These are phyloP conservation scores for Geotrichum fermentans DNA, from an alignment of 1,139 yeast genomes.

Conservation along the genomic window DNA sequence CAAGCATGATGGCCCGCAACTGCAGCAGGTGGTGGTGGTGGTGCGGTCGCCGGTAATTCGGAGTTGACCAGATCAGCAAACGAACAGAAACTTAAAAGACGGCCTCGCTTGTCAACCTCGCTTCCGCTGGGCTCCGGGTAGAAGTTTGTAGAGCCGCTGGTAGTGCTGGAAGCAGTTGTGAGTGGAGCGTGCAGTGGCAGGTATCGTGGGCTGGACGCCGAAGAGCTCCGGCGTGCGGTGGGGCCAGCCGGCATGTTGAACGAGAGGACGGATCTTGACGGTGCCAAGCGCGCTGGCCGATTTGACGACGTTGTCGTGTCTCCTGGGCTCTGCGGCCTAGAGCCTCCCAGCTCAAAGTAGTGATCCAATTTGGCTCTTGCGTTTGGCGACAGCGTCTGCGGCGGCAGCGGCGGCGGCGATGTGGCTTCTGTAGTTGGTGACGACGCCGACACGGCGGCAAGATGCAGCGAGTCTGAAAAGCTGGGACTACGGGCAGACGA, in stretches of 20 bases:
- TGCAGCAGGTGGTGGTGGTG: neutral
- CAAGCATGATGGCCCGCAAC: no score
- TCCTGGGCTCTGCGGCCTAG: neutral
- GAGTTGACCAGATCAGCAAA: conserved; percentile 12
- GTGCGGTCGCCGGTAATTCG: neutral
- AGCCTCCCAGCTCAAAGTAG: neutral
- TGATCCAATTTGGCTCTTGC: neutral
- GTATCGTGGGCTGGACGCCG: neutral
- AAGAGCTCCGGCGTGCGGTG: neutral
- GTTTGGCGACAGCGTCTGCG: neutral
- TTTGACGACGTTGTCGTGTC: neutral
- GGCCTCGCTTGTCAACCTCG: no score
- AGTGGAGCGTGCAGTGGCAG: neutral
- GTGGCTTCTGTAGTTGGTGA: neutral
- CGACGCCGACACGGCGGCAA: neutral
- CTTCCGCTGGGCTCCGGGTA: neutral
- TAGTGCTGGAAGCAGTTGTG: neutral
- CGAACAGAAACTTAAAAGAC: conserved; percentile 14
- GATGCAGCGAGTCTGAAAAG: neutral
- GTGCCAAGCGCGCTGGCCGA: neutral
- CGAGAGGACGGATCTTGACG: neutral
- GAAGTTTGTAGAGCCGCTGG: neutral
- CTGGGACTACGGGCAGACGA: conserved; percentile 18
- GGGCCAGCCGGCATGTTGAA: neutral
- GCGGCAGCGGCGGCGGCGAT: neutral